Evolutionary conservation across 805 yeast genomes (phyloP), one percentile per base, ranked within the genome.

Genomic region (Saturnispora quitensis): DNA sequence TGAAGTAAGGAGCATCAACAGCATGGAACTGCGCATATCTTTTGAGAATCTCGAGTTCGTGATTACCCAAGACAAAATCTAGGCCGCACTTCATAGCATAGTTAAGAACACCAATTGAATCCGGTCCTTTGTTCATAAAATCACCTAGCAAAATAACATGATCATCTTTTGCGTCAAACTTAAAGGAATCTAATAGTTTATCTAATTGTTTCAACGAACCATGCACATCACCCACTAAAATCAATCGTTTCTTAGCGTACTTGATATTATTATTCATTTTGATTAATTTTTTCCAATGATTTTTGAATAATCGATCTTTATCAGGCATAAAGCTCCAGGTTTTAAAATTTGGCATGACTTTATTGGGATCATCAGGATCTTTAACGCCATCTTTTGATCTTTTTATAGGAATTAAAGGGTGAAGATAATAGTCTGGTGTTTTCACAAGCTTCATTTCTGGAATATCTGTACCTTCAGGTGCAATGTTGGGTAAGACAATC

Each of bases 141-240:
- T 90, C 97, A 4, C 98, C 98, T 20, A 89, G 66, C 22, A 89
- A 69, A 1, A 90, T 68, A 13, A 89, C 71, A 43, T 76, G 76
- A 62, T 88, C 95, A 8, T 64, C 59, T 20, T 70, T 60, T 4
- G 59, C 59, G 52, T 79, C 71, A 59, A 73, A 78, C 12, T 73
- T 65, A 20, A 78, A 59, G 59, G 78, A 75, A 8, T 71, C 59
- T 51, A 90, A 67, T 40, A 91, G 69, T 47, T 72, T 67, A 52
- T 64, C 63, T 51, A 89, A 68, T 59, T 79, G 80, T 7, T 72
- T 67, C 59, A 73, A 79, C 58, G 82, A 81, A 2, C 97, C 97
- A 68, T 90, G 98, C 22, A 90, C 79, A 64, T 90, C 98, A 4
- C 98, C 97, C 25, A 90, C 73, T 45, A 89, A 62, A 4, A 91